Evolutionary conservation across 352 stramenopile species (phyloP).

Genomic region (Pythium apleroticum): DNA sequence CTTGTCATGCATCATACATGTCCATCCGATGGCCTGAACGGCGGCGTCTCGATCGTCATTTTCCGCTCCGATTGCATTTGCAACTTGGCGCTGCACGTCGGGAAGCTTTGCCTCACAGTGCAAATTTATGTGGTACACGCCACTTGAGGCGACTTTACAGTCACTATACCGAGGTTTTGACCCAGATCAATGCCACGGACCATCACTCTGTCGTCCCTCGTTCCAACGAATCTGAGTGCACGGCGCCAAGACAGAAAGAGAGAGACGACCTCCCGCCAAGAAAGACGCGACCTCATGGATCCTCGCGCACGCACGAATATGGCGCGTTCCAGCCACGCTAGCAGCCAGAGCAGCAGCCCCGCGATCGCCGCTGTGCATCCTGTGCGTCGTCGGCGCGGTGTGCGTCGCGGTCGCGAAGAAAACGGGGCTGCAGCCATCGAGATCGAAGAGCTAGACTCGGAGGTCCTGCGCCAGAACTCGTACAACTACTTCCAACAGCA

Average conservation of each 20-base stretch:
- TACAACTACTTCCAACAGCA: slow-evolving; percentile 73
- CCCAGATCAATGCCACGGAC: neutral
- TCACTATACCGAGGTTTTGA: neutral
- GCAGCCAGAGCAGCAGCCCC: neutral
- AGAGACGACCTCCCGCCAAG: neutral
- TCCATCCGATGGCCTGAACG: slow-evolving; percentile 13
- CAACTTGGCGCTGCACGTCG: too few species aligned
- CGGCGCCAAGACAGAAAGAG: neutral
- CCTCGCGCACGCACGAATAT: neutral
- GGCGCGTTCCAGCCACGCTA: neutral
- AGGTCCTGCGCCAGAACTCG: slow-evolving; percentile 65
- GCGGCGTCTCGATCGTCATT: slow-evolving; percentile 10
- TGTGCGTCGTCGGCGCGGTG: slow-evolving; percentile 27
- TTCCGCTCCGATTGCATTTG: neutral
- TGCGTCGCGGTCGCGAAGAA: slow-evolving; percentile 54
- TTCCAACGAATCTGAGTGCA: neutral
- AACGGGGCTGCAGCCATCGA: slow-evolving; percentile 31
- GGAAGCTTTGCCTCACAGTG: neutral
- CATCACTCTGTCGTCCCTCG: neutral
- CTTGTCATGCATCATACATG: slow-evolving; percentile 17
- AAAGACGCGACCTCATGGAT: neutral
- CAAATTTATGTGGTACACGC: slow-evolving; percentile 3
- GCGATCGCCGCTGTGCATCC: neutral
- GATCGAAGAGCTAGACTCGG: slow-evolving; percentile 67
- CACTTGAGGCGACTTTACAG: neutral